Evolutionary conservation across 176 grass and related monocot genomes (phyloP).

Genomic region (Elaeis guineensis): DNA sequence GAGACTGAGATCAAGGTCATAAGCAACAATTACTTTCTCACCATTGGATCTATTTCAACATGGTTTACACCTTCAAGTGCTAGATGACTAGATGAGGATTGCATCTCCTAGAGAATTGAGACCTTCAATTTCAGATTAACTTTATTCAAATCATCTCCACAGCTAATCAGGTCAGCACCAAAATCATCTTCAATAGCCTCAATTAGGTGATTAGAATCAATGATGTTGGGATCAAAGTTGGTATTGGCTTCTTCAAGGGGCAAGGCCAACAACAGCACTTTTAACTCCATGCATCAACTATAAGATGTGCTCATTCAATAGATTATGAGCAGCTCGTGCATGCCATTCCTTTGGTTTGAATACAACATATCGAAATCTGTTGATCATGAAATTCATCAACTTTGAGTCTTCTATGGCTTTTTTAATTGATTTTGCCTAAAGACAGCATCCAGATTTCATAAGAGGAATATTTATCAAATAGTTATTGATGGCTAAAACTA

Average conservation of each 20-base stretch:
- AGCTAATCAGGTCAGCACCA: slow-evolving; percentile 75
- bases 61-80: slow-evolving; percentile 48
- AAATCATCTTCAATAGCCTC: slow-evolving; percentile 96
- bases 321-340: slow-evolving; percentile 96
- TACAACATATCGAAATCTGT: slow-evolving; percentile 72
- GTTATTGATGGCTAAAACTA: no score
- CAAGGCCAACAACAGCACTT: slow-evolving; percentile 76
- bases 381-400: slow-evolving; percentile 76
- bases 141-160: slow-evolving; percentile 73
- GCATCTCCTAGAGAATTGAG: slow-evolving; percentile 49
- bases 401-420: slow-evolving; percentile 63
- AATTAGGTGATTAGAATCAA: slow-evolving; percentile 37
- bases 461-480: neutral
- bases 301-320: slow-evolving; percentile 58
- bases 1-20: slow-evolving; percentile 78
- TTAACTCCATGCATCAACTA: slow-evolving; percentile 73
- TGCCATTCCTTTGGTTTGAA: slow-evolving; percentile 93
- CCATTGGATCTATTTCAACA: slow-evolving; percentile 51
- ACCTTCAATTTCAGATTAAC: slow-evolving; percentile 78
- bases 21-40: no score
- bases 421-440: slow-evolving; percentile 64
- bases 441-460: neutral
- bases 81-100: slow-evolving; percentile 51
- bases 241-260: slow-evolving; percentile 93
- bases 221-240: slow-evolving; percentile 83